Conservation (phyloP, 2,329 filamentous ascomycete species). For the Clarireedia monteithiana region DNA sequence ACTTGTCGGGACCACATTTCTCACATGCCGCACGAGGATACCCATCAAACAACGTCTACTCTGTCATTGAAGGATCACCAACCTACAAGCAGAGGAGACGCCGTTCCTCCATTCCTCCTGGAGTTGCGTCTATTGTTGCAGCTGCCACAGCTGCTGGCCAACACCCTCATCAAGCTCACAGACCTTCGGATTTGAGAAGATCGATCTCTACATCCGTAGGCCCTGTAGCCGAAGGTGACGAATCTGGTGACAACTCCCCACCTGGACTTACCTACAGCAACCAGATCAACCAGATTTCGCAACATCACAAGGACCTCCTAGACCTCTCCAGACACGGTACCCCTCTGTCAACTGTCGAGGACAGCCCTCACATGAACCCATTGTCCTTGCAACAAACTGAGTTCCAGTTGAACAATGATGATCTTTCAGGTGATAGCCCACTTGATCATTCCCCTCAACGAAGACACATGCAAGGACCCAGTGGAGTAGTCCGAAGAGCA, state of each 20-base stretch:
- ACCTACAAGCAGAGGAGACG: constrained; percentile 97
- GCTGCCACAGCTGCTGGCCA: constrained; percentile 43
- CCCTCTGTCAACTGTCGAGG: constrained; percentile 77
- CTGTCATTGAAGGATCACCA: constrained; percentile 93
- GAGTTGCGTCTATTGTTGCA: constrained; percentile 60
- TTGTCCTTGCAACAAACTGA: constrained; percentile 66
- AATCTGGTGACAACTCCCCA: constrained; percentile 71
- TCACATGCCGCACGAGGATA: constrained; percentile 61
- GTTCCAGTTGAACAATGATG: constrained; percentile 56
- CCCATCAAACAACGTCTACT: constrained; percentile 73
- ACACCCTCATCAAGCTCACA: constrained; percentile 54
- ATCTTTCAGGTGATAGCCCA: constrained; percentile 50
- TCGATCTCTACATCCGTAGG: constrained; percentile 85
- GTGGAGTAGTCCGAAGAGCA: constrained; percentile 77
- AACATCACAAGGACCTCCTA: constrained; percentile 71
- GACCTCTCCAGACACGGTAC: constrained; percentile 86
- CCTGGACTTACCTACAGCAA: constrained; percentile 67
- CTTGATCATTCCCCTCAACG: constrained; percentile 52
- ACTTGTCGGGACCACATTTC: constrained; percentile 73
- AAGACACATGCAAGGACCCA: constrained; percentile 61
- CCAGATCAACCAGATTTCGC: constrained; percentile 54
- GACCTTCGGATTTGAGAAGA: constrained; percentile 82
- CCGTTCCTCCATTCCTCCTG: constrained; percentile 83
- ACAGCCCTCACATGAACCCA: constrained; percentile 67
- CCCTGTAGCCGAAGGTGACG: constrained; percentile 72